These are phyloP conservation scores for Strigomonas oncopelti DNA, from an alignment of 208 protist species.

Conservation along the genomic window DNA sequence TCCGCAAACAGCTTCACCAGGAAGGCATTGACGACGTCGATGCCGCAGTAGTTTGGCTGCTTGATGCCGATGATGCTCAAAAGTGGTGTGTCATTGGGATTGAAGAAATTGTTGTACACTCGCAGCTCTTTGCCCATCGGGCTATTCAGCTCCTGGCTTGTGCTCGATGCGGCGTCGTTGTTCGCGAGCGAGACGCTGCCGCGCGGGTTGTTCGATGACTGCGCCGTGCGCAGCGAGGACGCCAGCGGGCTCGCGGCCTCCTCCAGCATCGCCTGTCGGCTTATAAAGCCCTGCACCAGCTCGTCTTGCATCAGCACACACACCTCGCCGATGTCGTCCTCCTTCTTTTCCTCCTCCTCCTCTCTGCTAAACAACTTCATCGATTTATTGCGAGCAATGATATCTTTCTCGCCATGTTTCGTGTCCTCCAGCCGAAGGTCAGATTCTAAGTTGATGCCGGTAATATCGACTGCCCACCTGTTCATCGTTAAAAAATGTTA, in stretches of 20 bases:
- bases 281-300: slow-evolving; percentile 18
- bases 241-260: not conserved
- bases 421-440: slow-evolving; percentile 60
- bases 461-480: slow-evolving; percentile 77
- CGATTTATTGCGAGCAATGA: slow-evolving; percentile 7
- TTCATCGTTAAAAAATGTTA: slow-evolving; percentile 41
- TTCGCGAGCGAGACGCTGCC: not conserved
- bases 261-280: slow-evolving; percentile 5
- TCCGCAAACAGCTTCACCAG: slow-evolving; percentile 55
- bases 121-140: slow-evolving; percentile 40
- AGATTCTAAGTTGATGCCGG: slow-evolving; percentile 68
- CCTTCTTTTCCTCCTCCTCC: slow-evolving; percentile 11
- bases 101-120: slow-evolving; percentile 78
- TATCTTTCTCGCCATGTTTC: slow-evolving; percentile 32
- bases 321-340: slow-evolving; percentile 42
- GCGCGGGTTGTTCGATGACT: slow-evolving; percentile 13
- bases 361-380: slow-evolving; percentile 14
- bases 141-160: not conserved
- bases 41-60: slow-evolving; percentile 49
- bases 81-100: slow-evolving; percentile 47
- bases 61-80: slow-evolving; percentile 48
- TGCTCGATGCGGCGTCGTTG: not conserved
- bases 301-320: slow-evolving; percentile 41
- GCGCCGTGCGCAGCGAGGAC: not conserved
- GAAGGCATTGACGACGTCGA: slow-evolving; percentile 78